Conservation (phyloP, 164 flowering plant genomes). For the Umbilicus rupestris region DNA sequence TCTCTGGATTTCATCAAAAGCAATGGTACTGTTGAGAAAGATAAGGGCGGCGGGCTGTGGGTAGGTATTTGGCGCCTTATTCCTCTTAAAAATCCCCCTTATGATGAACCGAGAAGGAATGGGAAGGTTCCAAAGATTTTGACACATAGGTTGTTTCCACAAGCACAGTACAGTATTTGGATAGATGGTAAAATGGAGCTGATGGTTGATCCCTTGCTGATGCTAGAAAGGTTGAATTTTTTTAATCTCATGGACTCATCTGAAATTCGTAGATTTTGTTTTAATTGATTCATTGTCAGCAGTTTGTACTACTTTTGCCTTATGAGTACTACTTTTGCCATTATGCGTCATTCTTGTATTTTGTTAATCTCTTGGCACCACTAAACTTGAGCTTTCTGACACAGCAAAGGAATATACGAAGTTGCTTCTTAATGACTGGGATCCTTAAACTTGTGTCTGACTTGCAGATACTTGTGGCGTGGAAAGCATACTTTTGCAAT, state of each 20-base stretch:
- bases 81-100: constrained; percentile 61
- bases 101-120: constrained; percentile 94
- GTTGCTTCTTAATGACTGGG: not conserved
- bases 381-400: no score
- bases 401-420: no score
- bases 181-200: constrained; percentile 99
- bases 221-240: constrained; percentile 98
- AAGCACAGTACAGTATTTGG: constrained; percentile 94
- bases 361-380: no score
- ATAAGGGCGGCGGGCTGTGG: constrained; percentile 66
- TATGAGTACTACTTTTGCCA: no score
- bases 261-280: no score
- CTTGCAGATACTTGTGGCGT: constrained; percentile 88
- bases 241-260: no score
- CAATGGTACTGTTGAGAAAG: constrained; percentile 57
- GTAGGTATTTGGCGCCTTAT: constrained; percentile 92
- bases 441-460: not conserved
- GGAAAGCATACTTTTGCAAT: constrained; percentile 91
- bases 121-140: constrained; percentile 96
- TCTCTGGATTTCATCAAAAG: constrained; percentile 61
- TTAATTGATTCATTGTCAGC: no score
- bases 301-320: no score
- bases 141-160: constrained; percentile 87
- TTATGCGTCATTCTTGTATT: no score
- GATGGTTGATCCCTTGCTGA: constrained; percentile 80